These are phyloP conservation scores for Rosa lucieae DNA, from an alignment of 306 rosid species.

Conservation along the genomic window DNA sequence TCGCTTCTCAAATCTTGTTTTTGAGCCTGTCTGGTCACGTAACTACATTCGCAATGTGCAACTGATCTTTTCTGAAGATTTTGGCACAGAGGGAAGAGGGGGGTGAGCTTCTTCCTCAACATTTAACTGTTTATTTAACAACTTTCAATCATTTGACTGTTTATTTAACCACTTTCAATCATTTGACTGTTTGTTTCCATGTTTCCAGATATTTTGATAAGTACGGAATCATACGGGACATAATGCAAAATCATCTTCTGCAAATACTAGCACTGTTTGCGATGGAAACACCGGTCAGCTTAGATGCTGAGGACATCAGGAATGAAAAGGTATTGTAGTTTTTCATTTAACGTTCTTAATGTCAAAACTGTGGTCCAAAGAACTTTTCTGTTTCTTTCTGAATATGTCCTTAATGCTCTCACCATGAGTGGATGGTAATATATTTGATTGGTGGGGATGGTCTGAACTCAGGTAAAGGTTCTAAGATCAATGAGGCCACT, in stretches of 20 bases:
- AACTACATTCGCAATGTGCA: slow-evolving; percentile 90
- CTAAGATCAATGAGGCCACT: slow-evolving; percentile 84
- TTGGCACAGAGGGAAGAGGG: slow-evolving; percentile 95
- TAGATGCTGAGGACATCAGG: slow-evolving; percentile 93
- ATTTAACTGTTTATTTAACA: neutral
- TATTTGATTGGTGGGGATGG: slow-evolving; percentile 12
- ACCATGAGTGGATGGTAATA: neutral
- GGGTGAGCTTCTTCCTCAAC: slow-evolving; percentile 55
- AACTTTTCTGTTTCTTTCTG: neutral
- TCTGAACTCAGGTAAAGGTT: slow-evolving; percentile 79
- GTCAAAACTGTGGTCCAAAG: neutral
- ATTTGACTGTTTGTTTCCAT: slow-evolving; percentile 22
- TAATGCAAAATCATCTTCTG: slow-evolving; percentile 96
- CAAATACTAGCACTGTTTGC: slow-evolving; percentile 95
- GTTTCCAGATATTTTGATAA: slow-evolving; percentile 71
- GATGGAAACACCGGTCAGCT: slow-evolving; percentile 97
- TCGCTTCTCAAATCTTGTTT: slow-evolving; percentile 95
- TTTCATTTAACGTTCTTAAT: slow-evolving; percentile 8
- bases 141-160: slow-evolving; percentile 20
- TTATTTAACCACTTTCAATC: slow-evolving; percentile 11
- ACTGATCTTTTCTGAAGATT: slow-evolving; percentile 95
- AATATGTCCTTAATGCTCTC: neutral
- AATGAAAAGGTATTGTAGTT: slow-evolving; percentile 72
- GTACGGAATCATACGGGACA: slow-evolving; percentile 94
- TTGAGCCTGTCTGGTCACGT: slow-evolving; percentile 94